Conservation (phyloP, 768 basidiomycete genomes). For the Suillus spraguei region DNA sequence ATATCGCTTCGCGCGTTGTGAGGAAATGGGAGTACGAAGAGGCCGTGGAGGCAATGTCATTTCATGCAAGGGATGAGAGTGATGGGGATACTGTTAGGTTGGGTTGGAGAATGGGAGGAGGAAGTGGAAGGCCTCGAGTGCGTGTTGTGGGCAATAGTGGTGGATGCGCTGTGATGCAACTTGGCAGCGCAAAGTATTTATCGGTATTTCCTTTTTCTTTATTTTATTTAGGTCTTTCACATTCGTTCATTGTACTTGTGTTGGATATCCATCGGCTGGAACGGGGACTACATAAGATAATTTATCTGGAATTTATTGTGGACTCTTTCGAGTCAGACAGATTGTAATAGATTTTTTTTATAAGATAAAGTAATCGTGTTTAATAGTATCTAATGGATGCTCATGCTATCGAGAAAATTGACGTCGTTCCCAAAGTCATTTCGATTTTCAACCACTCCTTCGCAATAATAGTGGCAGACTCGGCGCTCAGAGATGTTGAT, state of each 20-base stretch:
- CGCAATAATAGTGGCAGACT: too few species aligned
- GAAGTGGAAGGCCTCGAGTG: conserved; percentile 11
- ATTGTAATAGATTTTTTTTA: background rate
- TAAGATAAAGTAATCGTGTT: background rate
- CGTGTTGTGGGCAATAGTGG: conserved; percentile 23
- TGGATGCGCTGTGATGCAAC: background rate
- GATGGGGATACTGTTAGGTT: conserved; percentile 40
- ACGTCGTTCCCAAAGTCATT: too few species aligned
- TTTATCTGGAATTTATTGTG: conserved; percentile 3
- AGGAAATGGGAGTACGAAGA: conserved; percentile 71
- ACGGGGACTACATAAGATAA: background rate
- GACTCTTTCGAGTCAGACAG: background rate
- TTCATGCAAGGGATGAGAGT: conserved; percentile 42
- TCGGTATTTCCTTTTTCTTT: conserved; percentile 5
- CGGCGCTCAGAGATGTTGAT: too few species aligned
- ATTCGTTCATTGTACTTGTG: background rate
- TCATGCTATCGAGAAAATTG: too few species aligned
- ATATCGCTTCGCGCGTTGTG: conserved; percentile 66
- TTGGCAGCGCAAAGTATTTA: background rate
- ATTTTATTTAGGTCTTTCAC: background rate
- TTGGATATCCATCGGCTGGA: background rate
- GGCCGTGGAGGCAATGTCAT: conserved; percentile 45
- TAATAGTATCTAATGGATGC: too few species aligned
- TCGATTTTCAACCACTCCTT: too few species aligned
- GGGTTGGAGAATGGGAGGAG: conserved; percentile 22